These are phyloP conservation scores for Alternaria triticimaculans DNA, from an alignment of 2,329 filamentous ascomycete species.

Conservation along the genomic window DNA sequence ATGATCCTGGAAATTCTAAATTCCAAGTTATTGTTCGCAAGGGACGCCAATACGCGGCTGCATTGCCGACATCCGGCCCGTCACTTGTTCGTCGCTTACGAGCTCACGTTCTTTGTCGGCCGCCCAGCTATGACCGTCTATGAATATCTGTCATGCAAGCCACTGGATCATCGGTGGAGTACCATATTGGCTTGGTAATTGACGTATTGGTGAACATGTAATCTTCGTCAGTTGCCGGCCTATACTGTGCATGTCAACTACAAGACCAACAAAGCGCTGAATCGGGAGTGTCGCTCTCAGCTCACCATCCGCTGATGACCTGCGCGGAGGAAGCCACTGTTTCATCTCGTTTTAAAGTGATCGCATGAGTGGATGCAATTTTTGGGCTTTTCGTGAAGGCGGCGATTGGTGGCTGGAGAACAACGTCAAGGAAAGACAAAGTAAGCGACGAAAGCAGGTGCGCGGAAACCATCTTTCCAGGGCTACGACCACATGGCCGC, in stretches of 20 bases:
- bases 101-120: slow-evolving; percentile 7
- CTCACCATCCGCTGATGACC: not conserved
- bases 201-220: not conserved
- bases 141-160: not conserved
- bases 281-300: not conserved
- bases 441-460: slow-evolving; percentile 17
- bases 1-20: not conserved
- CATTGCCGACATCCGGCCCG: slow-evolving; percentile 6
- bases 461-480: not conserved
- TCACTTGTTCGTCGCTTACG: slow-evolving; percentile 4
- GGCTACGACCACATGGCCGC: not conserved
- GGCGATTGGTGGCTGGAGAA: slow-evolving; percentile 31
- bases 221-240: not conserved
- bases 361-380: not conserved
- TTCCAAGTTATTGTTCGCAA: not conserved
- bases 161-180: not conserved
- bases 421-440: slow-evolving; percentile 45
- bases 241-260: not conserved
- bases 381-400: not conserved
- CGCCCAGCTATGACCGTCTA: not conserved
- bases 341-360: not conserved
- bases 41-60: not conserved
- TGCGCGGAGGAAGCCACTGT: not conserved
- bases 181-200: not conserved
- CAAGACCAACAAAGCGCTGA: not conserved